A percentile compares a stretch with the other conserved stretches of the same genome.
These are phyloP conservation scores for Daldinia concentrica DNA, from an alignment of 495 filamentous ascomycete species.

Conservation along the genomic window DNA sequence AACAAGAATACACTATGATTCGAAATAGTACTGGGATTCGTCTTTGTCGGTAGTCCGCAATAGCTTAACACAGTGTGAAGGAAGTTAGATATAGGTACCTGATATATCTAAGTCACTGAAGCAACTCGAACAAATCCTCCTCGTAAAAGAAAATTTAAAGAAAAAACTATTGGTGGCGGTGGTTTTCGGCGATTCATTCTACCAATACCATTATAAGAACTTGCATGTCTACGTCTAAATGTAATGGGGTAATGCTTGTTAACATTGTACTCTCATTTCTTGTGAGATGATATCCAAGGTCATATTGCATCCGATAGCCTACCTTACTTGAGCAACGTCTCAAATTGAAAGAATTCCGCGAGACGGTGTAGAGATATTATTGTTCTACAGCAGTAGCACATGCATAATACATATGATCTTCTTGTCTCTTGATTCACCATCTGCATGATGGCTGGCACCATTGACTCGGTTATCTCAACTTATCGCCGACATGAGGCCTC, in stretches of 20 bases:
- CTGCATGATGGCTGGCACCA: constrained; percentile 15
- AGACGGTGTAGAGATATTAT: neutral
- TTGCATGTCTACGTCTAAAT: neutral
- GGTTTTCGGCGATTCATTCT: neutral
- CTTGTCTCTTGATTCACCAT: neutral
- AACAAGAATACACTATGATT: constrained; percentile 1
- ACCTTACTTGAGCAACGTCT: constrained; percentile 3
- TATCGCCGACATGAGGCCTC: constrained; percentile 19
- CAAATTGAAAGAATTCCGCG: constrained; percentile 13
- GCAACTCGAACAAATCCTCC: neutral
- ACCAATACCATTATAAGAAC: neutral
- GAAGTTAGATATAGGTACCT: neutral
- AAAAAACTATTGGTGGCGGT: neutral
- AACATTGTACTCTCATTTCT: neutral
- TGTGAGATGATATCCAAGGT: neutral
- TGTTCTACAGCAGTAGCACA: constrained; percentile 9
- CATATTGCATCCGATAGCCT: constrained; percentile 3
- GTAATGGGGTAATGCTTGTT: constrained; percentile 8
- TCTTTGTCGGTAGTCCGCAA: neutral
- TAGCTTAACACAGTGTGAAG: constrained; percentile 21
- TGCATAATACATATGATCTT: neutral
- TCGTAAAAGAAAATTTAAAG: neutral
- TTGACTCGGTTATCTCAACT: constrained; percentile 20
- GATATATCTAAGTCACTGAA: neutral
- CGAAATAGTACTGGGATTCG: neutral